These are phyloP conservation scores for Ehretia macrophylla DNA, from an alignment of 257 asterid genomes.

Conservation along the genomic window DNA sequence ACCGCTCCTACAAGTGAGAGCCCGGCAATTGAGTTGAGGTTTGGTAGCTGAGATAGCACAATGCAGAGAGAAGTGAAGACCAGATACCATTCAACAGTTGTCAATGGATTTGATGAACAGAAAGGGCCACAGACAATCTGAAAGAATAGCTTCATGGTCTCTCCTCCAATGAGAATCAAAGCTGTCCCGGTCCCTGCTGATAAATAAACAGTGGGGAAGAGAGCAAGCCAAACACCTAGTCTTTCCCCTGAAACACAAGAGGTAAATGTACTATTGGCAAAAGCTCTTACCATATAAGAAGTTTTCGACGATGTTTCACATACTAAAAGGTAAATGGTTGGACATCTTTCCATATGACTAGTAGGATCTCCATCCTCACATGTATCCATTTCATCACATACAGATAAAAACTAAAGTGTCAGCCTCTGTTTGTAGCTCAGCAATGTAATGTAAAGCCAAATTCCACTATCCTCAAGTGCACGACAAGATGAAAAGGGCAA, in stretches of 20 bases:
- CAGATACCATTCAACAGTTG: slow-evolving; percentile 96
- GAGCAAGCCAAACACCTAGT: slow-evolving; percentile 95
- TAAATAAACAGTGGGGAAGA: slow-evolving; percentile 91
- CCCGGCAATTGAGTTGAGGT: slow-evolving; percentile 97
- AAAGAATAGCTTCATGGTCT: slow-evolving; percentile 96
- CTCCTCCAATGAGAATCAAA: slow-evolving; percentile 89
- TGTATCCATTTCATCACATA: no score
- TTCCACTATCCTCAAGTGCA: no score
- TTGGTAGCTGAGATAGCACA: slow-evolving; percentile 90
- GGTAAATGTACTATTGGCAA: background rate
- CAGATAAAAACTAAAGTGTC: no score
- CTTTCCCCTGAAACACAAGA: slow-evolving; percentile 58
- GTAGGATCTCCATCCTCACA: background rate
- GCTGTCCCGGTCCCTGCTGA: slow-evolving; percentile 99
- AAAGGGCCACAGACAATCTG: slow-evolving; percentile 88
- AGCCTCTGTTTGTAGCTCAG: no score
- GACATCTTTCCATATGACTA: background rate
- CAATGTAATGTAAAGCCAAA: no score
- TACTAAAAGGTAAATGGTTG: background rate
- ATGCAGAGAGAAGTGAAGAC: slow-evolving; percentile 96
- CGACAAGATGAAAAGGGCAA: no score
- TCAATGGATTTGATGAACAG: slow-evolving; percentile 86
- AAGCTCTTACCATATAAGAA: background rate
- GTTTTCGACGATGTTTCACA: background rate
- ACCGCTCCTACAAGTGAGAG: slow-evolving; percentile 94